Evolutionary conservation across 805 yeast species (phyloP).

Genomic region (Lipomyces lipofer): DNA sequence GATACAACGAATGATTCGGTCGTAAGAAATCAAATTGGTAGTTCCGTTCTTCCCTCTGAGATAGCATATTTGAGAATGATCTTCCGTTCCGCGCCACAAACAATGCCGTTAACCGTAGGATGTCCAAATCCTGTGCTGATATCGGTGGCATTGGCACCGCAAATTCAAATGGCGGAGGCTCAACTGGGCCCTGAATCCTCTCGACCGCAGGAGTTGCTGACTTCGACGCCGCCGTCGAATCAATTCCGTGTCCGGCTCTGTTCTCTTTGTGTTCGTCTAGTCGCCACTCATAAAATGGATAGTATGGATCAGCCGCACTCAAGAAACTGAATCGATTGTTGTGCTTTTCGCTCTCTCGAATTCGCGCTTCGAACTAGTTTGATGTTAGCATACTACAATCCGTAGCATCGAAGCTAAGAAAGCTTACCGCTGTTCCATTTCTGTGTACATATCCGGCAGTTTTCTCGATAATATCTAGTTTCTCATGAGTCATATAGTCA

Average conservation of each 20-base stretch:
- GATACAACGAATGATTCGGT: constrained; percentile 59
- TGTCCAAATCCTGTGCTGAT: constrained; percentile 63
- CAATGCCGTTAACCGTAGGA: constrained; percentile 71
- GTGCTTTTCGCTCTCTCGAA: constrained; percentile 48
- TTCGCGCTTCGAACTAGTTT: constrained; percentile 55
- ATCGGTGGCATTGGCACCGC: constrained; percentile 43
- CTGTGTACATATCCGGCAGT: constrained; percentile 69
- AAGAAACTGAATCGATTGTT: constrained; percentile 67
- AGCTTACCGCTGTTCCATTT: constrained; percentile 54
- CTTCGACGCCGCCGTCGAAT: neutral
- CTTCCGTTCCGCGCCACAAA: constrained; percentile 63
- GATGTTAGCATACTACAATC: neutral
- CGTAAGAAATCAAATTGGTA: constrained; percentile 70
- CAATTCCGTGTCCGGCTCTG: constrained; percentile 19
- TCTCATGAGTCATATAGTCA: constrained; percentile 35
- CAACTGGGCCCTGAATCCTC: constrained; percentile 25
- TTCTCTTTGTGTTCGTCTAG: constrained; percentile 42
- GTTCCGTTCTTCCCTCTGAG: constrained; percentile 36
- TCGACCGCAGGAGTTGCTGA: neutral
- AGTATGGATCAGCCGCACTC: constrained; percentile 52
- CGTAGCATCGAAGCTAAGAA: neutral
- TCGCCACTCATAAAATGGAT: constrained; percentile 57
- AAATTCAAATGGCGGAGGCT: constrained; percentile 40
- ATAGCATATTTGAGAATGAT: constrained; percentile 46
- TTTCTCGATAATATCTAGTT: constrained; percentile 56